Base-by-base conservation (phyloP, 78 protist genomes). In the Dictyostelium brefeldianum region DNA sequence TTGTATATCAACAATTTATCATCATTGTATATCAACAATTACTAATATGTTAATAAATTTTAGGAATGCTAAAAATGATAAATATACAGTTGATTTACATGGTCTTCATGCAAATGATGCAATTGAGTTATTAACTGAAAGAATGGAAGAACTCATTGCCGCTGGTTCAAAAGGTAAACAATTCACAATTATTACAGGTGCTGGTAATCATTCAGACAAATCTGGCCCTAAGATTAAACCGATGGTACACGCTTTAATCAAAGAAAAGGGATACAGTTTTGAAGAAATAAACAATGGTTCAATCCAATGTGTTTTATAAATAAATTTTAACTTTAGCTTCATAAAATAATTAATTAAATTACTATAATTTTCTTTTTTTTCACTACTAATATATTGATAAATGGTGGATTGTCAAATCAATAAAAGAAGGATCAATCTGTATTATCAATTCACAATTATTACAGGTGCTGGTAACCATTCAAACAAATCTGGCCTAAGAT, bases 141-240 rank as follows among this genome's bases (percentile, higher is more conserved):
- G 90, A n/a, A 81, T 91, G 70, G 80, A 80, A 11, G 36, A 36
- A 22, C 6, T 91, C 14, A 91, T 74, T 43, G 14, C 50, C 3
- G 43, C 43, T 3, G 43, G 47, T 3, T 11, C 73, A 48, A 59
- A 53, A 57, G 95, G 95, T 9, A 91, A 81, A 59, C 53, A 43
- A 48, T 83, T 91, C 46, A 31, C 56, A 6, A 67, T 91, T 54
- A 91, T 91, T 43, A 78, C 83, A 8, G 95, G 95, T 70, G 95
- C 95, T 27, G 95, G 95, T 22, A 91, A 91, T 22, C 95, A 91
- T 78, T 50, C 74, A 57, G 95, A 91, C 48, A 83, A 31, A 4
- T 67, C 70, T 51, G 95, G 95, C 20, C 92, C 95, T 29, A 91
- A 91, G 90, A 91, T 91, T 54, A 91, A 91, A 41, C 95, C 95